Base-by-base conservation (phyloP, 768 basidiomycete species). In the Termitomyces sp. region DNA sequence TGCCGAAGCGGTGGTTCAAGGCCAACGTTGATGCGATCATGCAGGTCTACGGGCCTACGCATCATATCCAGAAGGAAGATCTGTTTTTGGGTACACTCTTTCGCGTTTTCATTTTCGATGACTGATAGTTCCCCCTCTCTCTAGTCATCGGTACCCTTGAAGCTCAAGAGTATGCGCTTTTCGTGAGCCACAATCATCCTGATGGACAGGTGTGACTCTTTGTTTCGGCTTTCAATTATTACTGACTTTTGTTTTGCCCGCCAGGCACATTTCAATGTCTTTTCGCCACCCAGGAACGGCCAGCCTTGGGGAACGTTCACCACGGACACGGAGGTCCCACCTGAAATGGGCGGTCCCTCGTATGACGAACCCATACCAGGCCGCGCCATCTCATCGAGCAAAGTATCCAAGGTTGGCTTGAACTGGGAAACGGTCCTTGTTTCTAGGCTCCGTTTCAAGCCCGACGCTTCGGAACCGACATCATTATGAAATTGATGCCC, bases 271-370 rank as follows among this genome's bases (percentile, higher is more conserved):
- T 46, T 46, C 26, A 46, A 46, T 14, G 45, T 46, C 24, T 46
- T 46, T 16, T 46, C 24, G 10, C 10, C 41, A 43, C 20, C 10
- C 3, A 76, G 71, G 56, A 64, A 66, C 28, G 84, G 85, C 6
- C 78, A 83, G 41, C 80, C 84, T 2, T 93, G 91, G 91, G 91
- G 91, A 5, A 77, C 77, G 16, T 91, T 90, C 67, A 82, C 83
- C 5, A 79, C 81, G 50, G 80, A 86, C 66, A 78, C 74, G 0
- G 76, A 80, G 14, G 63, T 75, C 11, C 65, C 74, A 13, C 68
- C 69, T 5, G 76, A 74, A 24, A 61, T 68, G 36, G 70, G 70
- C 18, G 83, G 83, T 3, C 81, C 80, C 0, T 71, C 68, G 2
- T 84, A 83, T 61, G 72, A 76, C 51, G 77, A 83, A 50, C 65